Evolutionary conservation across 2,329 filamentous ascomycete species (phyloP), one percentile per base, ranked within the genome.

Genomic region (Samsoniella hepiali): DNA sequence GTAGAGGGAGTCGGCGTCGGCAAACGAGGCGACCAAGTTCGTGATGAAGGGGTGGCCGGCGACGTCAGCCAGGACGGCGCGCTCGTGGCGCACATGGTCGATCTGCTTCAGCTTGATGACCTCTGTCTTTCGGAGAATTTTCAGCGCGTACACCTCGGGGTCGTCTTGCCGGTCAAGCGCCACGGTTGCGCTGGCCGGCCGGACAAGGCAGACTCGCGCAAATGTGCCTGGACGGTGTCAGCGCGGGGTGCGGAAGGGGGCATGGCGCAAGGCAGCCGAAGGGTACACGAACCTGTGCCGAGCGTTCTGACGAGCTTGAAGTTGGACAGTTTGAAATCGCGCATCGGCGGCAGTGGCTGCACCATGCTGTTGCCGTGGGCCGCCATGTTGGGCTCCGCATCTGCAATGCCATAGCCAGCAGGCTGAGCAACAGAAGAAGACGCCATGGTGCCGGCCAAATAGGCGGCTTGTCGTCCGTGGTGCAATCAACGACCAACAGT

Each of bases 31-130:
- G 57, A 90, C 82, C 72, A 94, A 84, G 66, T 85, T 88, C 59
- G 91, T 93, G 73, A 95, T 93, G 77, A 94, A 95, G 31, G 91
- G 91, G 72, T 93, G 88, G 31, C 90, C 90, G 54, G 89, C 87
- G 55, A 94, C 89, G 67, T 91, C 88, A 71, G 87, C 85, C 58
- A 95, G 85, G 68, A 94, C 88, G 66, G 87, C 85, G 69, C 91
- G 88, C 80, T 95, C 91, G 76, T 93, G 91, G 65, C 90, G 88
- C 62, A 94, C 91, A 75, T 95, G 91, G 76, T 94, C 91, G 68
- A 94, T 88, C 73, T 95, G 91, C 80, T 94, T 94, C 64, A 94
- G 83, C 67, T 88, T 88, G 74, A 95, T 89, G 51, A 95, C 88
- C 70, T 88, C 83, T 62, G 85, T 82, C 72, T 89, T 89, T 66